These are phyloP conservation scores for Mycosphaerelloides madeirae DNA, from an alignment of 2,329 filamentous ascomycete species.

Conservation along the genomic window DNA sequence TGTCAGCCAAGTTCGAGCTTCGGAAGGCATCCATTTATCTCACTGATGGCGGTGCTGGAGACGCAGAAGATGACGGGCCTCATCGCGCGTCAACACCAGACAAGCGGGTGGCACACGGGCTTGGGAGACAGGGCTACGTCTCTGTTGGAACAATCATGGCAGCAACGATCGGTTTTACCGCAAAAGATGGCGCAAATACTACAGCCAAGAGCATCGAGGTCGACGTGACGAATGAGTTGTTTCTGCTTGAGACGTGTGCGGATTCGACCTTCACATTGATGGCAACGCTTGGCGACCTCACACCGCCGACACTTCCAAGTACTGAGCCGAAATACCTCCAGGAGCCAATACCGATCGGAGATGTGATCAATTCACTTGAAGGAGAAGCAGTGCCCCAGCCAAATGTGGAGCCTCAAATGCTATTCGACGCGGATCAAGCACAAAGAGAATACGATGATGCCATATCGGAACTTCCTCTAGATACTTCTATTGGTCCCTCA, in stretches of 20 bases:
- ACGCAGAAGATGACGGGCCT: background rate
- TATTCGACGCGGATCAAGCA: slow-evolving; percentile 32
- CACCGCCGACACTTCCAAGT: slow-evolving; percentile 76
- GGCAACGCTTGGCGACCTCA: slow-evolving; percentile 69
- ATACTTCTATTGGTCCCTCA: slow-evolving; percentile 27
- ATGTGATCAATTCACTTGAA: slow-evolving; percentile 85
- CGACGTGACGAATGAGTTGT: slow-evolving; percentile 76
- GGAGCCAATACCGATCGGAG: slow-evolving; percentile 75
- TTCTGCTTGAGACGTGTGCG: slow-evolving; percentile 90
- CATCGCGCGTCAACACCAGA: too few relatives aligned
- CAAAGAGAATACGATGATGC: slow-evolving; percentile 29
- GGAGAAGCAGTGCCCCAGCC: slow-evolving; percentile 69
- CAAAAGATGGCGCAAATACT: slow-evolving; percentile 53
- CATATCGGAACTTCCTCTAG: slow-evolving; percentile 7
- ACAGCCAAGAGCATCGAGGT: slow-evolving; percentile 69
- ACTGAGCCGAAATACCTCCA: slow-evolving; percentile 83
- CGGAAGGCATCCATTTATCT: slow-evolving; percentile 78
- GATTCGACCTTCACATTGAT: slow-evolving; percentile 95
- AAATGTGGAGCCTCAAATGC: slow-evolving; percentile 58
- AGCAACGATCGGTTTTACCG: slow-evolving; percentile 62
- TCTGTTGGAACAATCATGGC: slow-evolving; percentile 83
- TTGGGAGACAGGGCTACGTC: slow-evolving; percentile 62
- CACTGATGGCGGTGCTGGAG: slow-evolving; percentile 62
- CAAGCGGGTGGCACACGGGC: background rate
- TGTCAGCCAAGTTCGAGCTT: slow-evolving; percentile 62